A percentile compares a stretch with the other conserved stretches of the same genome.
phyloP scores from a whole-genome alignment of 2,329 filamentous ascomycete genomes.

The Fusarium xyrophilum region DNA sequence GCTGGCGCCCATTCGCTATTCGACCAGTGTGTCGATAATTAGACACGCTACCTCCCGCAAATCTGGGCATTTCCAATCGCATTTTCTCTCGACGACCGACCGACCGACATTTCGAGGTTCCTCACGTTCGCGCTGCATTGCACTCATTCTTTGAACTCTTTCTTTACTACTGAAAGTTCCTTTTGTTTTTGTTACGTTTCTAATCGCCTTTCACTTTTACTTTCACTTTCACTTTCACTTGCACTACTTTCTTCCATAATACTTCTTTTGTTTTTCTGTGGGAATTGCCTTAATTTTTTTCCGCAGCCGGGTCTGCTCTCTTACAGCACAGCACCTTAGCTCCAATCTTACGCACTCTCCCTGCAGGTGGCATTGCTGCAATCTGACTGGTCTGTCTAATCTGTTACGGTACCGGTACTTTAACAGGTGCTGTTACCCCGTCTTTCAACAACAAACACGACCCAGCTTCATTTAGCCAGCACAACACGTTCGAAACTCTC shows the following conservation, averaged over 20 bases:
- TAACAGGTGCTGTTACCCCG: conserved; percentile 25
- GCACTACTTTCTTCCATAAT: not conserved
- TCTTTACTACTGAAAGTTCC: not conserved
- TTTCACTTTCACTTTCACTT: not conserved
- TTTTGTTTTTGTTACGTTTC: not conserved
- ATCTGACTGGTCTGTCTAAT: conserved; percentile 37
- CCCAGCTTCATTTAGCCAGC: conserved; percentile 16
- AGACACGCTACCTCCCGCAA: conserved; percentile 26
- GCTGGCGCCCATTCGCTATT: conserved; percentile 11
- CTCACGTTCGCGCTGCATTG: conserved; percentile 5
- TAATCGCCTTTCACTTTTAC: not conserved
- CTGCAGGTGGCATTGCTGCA: conserved; percentile 35
- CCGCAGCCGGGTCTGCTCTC: conserved; percentile 40
- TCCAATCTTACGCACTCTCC: conserved; percentile 38
- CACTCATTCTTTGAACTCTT: conserved; percentile 18
- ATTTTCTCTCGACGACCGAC: conserved; percentile 14
- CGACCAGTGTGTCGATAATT: conserved; percentile 30
- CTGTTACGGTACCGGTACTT: conserved; percentile 29
- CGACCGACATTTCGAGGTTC: conserved; percentile 17
- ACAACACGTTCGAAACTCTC: conserved; percentile 30
- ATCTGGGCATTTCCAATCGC: conserved; percentile 28
- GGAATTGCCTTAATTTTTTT: conserved; percentile 25
- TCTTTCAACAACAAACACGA: conserved; percentile 31
- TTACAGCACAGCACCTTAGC: conserved; percentile 16
- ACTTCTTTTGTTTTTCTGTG: conserved; percentile 16